Base-by-base conservation (phyloP, 306 rosid genomes). In the Malus fusca region DNA sequence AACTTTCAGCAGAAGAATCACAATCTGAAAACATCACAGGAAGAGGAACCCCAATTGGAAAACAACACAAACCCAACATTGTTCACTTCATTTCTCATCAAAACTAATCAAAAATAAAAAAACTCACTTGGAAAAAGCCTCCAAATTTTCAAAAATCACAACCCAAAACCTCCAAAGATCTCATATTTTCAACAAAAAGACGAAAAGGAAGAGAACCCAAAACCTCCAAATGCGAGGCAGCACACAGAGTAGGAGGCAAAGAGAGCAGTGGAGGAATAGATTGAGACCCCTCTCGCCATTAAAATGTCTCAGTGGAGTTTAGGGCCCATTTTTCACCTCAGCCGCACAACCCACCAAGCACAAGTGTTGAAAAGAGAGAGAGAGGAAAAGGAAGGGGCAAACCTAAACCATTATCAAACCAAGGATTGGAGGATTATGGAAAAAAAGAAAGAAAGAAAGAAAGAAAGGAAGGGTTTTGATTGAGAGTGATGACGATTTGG, bases 271-370 rank as follows among this genome's bases (percentile, higher is more conserved):
- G 84, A 82, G 81, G 88, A 85, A 68, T 81, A 71, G 78, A 82
- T 80, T 81, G 88, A 87, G 84, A 81, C 74, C 80, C 84, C 80
- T 83, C 61, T 80, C 76, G 74, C 84, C 84, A 80, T 88, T 76
- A 77, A 88, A 58, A 56, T 58, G 67, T 72, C 69, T 86, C 80
- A 85, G 97, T 89, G 97, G 97, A 89, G 77, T 82, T 84, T 66
- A 61, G 97, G 97, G 97, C 91, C 97, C 92, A 88, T 75, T 18
- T 51, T 51, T 80, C 80, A 68, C 79, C 80, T 76, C 87, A 84
- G 78, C 82, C 77, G 90, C 92, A 88, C 90, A 89, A 88, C 91
- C 89, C 84, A 85, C 90, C 88, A 91, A 86, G 91, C 91, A 86
- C 73, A 81, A 87, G 93, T 81, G 88, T 72, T 80, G 68, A 80